These are phyloP conservation scores for Pelargonium nanum DNA, from an alignment of 345 rosid genomes.

Conservation along the genomic window DNA sequence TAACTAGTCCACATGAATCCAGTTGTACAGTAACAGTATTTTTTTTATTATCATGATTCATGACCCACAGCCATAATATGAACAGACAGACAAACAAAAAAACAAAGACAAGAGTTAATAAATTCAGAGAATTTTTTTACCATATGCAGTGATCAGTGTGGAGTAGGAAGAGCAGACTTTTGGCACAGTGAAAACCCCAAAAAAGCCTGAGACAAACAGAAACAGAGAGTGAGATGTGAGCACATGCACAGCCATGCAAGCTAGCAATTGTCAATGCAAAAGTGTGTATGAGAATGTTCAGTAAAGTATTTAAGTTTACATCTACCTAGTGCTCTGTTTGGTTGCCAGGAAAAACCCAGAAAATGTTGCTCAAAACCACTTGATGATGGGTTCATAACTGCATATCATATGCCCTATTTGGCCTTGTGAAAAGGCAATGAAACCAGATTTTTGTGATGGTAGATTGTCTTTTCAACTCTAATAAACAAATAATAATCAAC, in stretches of 20 bases:
- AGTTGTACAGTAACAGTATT: background rate
- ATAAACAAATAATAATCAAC: too few species aligned
- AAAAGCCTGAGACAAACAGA: conserved; percentile 49
- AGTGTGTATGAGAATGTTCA: background rate
- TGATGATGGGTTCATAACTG: background rate
- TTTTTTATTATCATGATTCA: background rate
- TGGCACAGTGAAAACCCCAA: conserved; percentile 67
- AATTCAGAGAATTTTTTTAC: conserved; percentile 21
- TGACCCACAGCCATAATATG: background rate
- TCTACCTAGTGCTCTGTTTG: too few species aligned
- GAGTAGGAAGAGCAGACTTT: conserved; percentile 66
- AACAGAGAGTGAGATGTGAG: conserved; percentile 1
- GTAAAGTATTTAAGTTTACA: too few species aligned
- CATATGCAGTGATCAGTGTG: conserved; percentile 45
- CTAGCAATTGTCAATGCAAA: background rate
- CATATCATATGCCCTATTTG: background rate
- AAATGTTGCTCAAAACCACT: background rate
- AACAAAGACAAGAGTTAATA: background rate
- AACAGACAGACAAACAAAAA: too few species aligned
- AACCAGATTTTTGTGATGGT: background rate
- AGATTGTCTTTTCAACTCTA: background rate
- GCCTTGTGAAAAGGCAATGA: background rate
- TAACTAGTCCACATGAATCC: background rate
- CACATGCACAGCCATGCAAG: background rate
- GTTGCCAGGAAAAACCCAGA: too few species aligned